These are phyloP conservation scores for Aphanomyces astaci DNA, from an alignment of 352 stramenopile genomes.

Conservation along the genomic window DNA sequence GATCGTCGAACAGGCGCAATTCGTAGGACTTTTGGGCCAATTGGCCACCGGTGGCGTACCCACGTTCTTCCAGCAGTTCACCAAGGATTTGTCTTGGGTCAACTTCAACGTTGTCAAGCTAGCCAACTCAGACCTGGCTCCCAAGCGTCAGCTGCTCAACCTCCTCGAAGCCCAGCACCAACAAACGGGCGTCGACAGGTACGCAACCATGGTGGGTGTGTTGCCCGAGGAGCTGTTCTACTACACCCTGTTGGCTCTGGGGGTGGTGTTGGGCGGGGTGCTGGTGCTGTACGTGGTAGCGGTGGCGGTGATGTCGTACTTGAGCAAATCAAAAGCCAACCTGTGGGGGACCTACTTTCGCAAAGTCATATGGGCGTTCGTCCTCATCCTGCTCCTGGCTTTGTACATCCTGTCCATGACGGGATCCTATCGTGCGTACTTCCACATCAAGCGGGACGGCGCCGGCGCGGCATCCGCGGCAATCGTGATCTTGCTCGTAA, in stretches of 20 bases:
- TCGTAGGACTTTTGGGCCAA: slow-evolving; percentile 78
- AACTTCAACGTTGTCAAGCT: slow-evolving; percentile 76
- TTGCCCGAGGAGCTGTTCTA: slow-evolving; percentile 64
- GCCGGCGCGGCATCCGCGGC: slow-evolving; percentile 40
- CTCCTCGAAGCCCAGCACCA: slow-evolving; percentile 28
- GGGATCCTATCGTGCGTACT: slow-evolving; percentile 65
- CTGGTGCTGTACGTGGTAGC: slow-evolving; percentile 54
- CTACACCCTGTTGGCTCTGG: slow-evolving; percentile 66
- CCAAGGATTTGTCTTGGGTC: slow-evolving; percentile 73
- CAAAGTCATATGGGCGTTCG: slow-evolving; percentile 67
- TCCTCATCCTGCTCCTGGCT: slow-evolving; percentile 63
- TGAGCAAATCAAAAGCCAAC: slow-evolving; percentile 48
- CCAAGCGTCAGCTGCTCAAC: slow-evolving; percentile 28
- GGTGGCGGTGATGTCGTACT: slow-evolving; percentile 36
- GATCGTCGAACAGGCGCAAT: slow-evolving; percentile 80
- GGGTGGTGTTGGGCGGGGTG: slow-evolving; percentile 44
- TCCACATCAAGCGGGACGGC: slow-evolving; percentile 28
- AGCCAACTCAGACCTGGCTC: slow-evolving; percentile 27
- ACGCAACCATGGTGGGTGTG: slow-evolving; percentile 59
- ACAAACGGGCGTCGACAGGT: slow-evolving; percentile 56
- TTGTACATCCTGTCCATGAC: slow-evolving; percentile 85
- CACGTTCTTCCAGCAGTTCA: slow-evolving; percentile 73
- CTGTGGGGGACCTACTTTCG: slow-evolving; percentile 66
- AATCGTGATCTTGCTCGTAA: slow-evolving; percentile 30
- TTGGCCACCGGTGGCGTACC: slow-evolving; percentile 61